These are phyloP conservation scores for Lumnitzera racemosa DNA, from an alignment of 345 rosid genomes.

Conservation along the genomic window DNA sequence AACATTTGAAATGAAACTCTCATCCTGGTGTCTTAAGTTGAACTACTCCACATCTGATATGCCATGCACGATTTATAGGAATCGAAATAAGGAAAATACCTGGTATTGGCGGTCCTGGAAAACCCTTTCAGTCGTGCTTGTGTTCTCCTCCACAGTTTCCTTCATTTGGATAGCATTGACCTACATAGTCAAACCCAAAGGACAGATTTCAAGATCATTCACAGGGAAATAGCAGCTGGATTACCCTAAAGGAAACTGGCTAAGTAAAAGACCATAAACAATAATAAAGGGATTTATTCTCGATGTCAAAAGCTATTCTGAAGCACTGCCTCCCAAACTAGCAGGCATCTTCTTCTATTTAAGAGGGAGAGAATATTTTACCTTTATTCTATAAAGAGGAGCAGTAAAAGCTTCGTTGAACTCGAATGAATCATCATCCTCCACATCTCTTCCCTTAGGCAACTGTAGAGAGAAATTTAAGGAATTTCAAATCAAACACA, in stretches of 20 bases:
- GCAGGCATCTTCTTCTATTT: no score
- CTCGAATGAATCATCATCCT: conserved; percentile 75
- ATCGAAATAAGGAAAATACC: conserved; percentile 26
- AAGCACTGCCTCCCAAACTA: no score
- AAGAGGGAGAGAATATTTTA: not conserved
- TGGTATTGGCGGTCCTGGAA: conserved; percentile 98
- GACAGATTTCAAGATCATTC: not conserved
- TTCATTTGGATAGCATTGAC: conserved; percentile 99
- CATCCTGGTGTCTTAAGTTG: not conserved
- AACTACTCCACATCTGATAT: not conserved
- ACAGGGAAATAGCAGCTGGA: no score
- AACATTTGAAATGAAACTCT: not conserved
- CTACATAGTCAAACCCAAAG: conserved; percentile 30
- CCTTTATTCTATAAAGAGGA: conserved; percentile 89
- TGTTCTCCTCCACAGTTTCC: conserved; percentile 98
- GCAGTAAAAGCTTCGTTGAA: conserved; percentile 81
- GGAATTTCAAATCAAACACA: not conserved
- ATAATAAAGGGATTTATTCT: no score
- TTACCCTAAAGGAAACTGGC: no score
- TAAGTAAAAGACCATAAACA: not conserved
- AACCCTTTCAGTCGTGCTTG: conserved; percentile 95
- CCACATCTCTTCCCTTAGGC: conserved; percentile 93
- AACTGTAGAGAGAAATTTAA: conserved; percentile 30
- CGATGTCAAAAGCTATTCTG: no score
- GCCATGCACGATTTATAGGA: not conserved